A percentile compares a stretch with the other conserved stretches of the same genome.
phyloP scores from a whole-genome alignment of 1,284 basidiomycete species.

The Sanguinoderma infundibulare region DNA sequence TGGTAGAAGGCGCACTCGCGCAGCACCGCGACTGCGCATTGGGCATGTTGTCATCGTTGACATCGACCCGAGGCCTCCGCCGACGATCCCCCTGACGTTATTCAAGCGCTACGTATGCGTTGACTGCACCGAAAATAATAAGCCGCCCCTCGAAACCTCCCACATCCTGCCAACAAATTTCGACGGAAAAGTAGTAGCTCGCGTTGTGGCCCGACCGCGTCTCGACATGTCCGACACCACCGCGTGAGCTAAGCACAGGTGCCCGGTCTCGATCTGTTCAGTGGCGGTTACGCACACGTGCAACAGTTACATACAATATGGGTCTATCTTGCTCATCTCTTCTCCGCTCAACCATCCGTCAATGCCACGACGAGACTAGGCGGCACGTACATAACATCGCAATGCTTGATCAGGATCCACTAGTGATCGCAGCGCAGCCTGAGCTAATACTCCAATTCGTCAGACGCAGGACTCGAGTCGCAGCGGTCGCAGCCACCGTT shows the following conservation, averaged over 20 bases:
- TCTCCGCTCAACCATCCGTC: not conserved
- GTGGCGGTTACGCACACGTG: no score
- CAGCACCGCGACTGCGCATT: not conserved
- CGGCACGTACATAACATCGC: not conserved
- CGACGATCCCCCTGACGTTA: not conserved
- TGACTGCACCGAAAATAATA: not conserved
- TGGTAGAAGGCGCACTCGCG: no score
- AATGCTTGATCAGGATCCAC: not conserved
- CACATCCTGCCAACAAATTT: not conserved
- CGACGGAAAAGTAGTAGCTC: no score
- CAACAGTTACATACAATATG: no score
- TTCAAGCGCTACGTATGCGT: not conserved
- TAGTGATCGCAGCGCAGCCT: no score
- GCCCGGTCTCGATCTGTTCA: no score
- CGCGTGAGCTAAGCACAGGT: no score
- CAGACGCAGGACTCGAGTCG: no score
- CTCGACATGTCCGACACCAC: not conserved
- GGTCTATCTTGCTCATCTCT: not conserved
- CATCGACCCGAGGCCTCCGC: no score
- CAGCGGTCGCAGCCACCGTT: no score
- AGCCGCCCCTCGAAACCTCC: not conserved
- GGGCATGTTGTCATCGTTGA: not conserved
- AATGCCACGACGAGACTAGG: not conserved
- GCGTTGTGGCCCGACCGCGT: no score
- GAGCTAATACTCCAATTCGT: no score